phyloP scores from a whole-genome alignment of 192 early-diverging fungal genomes.

The Podila horticola region DNA sequence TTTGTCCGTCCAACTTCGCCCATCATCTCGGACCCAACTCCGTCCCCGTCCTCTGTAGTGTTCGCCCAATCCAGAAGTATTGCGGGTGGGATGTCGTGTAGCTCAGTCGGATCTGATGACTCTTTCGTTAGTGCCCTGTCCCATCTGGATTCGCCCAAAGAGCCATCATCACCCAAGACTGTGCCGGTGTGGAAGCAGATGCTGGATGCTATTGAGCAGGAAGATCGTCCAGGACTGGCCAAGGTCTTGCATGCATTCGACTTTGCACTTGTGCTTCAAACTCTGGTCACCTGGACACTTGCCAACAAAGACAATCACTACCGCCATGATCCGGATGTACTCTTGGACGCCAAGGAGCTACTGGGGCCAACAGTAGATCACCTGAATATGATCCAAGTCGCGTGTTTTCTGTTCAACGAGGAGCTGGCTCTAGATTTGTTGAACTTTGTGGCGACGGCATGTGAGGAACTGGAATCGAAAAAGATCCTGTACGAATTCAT shows the following conservation, averaged over 20 bases:
- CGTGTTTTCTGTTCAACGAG: conserved; percentile 71
- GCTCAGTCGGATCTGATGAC: conserved; percentile 34
- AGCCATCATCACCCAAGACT: conserved; percentile 34
- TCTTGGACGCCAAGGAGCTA: conserved; percentile 67
- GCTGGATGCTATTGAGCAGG: conserved; percentile 38
- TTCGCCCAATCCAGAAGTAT: conserved; percentile 15
- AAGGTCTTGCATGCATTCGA: conserved; percentile 40
- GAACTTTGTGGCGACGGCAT: conserved; percentile 64
- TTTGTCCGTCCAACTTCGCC: conserved; percentile 22
- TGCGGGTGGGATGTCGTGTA: conserved; percentile 16
- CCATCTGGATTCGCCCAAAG: conserved; percentile 41
- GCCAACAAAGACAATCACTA: conserved; percentile 67
- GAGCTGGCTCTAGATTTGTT: conserved; percentile 71
- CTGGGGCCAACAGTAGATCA: conserved; percentile 65
- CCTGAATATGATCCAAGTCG: conserved; percentile 72
- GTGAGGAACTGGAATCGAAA: conserved; percentile 67
- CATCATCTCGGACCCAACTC: neutral
- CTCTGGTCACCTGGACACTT: conserved; percentile 40
- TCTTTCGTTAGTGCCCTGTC: conserved; percentile 48
- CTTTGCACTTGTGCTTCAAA: conserved; percentile 48
- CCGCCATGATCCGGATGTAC: conserved; percentile 65
- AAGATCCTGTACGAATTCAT: conserved; percentile 75
- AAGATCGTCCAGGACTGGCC: conserved; percentile 36
- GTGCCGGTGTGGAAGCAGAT: conserved; percentile 47
- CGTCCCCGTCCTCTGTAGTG: neutral